Base-by-base conservation (phyloP, 2,329 filamentous ascomycete genomes). In the Claviceps cyperi region DNA sequence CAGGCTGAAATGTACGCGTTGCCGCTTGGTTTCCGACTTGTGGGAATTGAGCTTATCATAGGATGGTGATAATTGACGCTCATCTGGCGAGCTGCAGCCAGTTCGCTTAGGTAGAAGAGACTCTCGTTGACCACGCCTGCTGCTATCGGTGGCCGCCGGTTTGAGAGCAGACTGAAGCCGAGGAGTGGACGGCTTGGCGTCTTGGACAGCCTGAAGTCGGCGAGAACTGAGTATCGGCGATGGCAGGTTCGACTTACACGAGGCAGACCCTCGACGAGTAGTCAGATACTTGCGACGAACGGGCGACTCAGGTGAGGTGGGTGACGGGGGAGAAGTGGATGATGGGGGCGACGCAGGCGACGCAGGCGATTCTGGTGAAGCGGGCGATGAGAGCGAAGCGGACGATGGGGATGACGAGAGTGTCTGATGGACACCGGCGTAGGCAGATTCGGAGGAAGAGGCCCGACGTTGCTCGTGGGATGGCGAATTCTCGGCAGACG, bases 21-120 rank as follows among this genome's bases (percentile, higher is more conserved):
- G 58, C 52, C 56, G 52, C 46, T 52, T 63, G 48, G 61, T 59
- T 45, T 67, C 69, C 24, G 67, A 65, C 55, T 69, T 73, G 62
- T 73, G 76, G 21, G 76, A 77, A 51, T 75, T 63, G 21, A 75
- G 75, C 24, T 60, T 75, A 64, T 64, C 68, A 60, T 61, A 67
- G 52, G 56, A 63, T 60, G 61, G 59, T 59, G 61, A 61, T 49
- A 58, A 57, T 54, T 69, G 70, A 60, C 65, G 72, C 52, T 77
- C 76, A 71, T 78, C 71, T 50, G 72, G 60, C 50, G 66, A 60
- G 43, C 64, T 69, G 37, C 61, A 58, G 51, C 56, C 58, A 41
- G 63, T 60, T 32, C 69, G 60, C 57, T 72, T 75, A 55, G 71
- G 69, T 49, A 71, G 60, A 47, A 73, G 59, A 50, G 75, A 62